Base-by-base conservation (phyloP, 139 green algal species). In the Zygnema circumcarinatum region DNA sequence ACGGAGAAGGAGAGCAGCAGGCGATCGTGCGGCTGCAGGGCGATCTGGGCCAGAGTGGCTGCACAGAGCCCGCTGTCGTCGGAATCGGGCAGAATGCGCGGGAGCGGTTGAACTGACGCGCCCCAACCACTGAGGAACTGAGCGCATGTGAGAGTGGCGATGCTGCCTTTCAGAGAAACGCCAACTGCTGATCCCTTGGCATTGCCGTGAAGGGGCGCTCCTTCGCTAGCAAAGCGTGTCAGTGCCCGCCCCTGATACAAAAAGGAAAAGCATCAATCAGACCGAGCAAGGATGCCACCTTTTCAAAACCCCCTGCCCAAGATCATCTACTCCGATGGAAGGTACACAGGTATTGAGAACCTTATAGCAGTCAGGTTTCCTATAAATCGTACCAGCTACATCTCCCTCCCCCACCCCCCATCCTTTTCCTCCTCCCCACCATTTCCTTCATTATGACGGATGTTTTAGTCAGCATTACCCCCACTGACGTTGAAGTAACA, bases 41-140 rank as follows among this genome's bases (percentile, higher is more conserved):
- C 47, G 0, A 88, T 54, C 29, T 88, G 82, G 22, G 82, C 82
- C 2, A 88, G 40, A 0, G 82, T 87, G 73, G 67, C 35, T 1
- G 82, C 67, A 56, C 72, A 74, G 0, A 83, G 72, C 16, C 82
- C 82, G 40, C 52, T 68, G n/a, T 74, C 79, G 31, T 67, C 29
- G 42, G 35, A 38, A 38, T 79, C 40, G 21, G 47, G 29, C 25
- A 40, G 21, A 62, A 16, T 16, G 7, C 7, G 47, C 7, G 47
- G 7, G 16, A 7, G 7, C 7, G 16, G 7, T 25, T 62, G 7
- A 25, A 7, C 47, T 25, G 76, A 35, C 0, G 67, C 38, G 1
- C 79, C 79, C 79, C 79, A 85, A 25, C 67, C 38, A 62, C 33
- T 47, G 29, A 88, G 29, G 68, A 88, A 88, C 82, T 88, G 82